Evolutionary conservation across 306 rosid species (phyloP).

Genomic region (Neltuma alba): DNA sequence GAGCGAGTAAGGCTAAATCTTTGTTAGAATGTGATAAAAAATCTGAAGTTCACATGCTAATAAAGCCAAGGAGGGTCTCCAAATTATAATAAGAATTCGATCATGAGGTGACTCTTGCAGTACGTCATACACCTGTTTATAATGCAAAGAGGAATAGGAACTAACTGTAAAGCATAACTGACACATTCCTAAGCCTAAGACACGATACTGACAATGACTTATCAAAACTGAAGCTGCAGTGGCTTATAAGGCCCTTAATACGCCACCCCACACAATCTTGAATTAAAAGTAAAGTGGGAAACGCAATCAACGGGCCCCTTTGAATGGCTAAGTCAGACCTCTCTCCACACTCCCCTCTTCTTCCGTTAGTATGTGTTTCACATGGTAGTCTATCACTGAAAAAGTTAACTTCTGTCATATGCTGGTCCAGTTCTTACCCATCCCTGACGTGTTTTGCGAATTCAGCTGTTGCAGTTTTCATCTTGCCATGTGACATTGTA

Average conservation of each 20-base stretch:
- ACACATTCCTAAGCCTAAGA: neutral
- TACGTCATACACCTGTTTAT: neutral
- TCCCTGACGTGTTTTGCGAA: slow-evolving; percentile 14
- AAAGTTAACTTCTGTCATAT: neutral
- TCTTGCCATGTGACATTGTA: slow-evolving; percentile 19
- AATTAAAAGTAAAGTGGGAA: neutral
- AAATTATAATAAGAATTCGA: neutral
- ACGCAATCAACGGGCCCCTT: neutral
- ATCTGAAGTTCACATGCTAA: neutral
- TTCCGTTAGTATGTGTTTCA: neutral
- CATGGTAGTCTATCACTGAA: neutral
- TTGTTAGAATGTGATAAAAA: neutral
- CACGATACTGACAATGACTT: neutral
- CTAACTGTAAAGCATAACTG: neutral
- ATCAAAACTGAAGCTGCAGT: neutral
- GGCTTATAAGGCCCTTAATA: neutral
- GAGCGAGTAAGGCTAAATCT: neutral
- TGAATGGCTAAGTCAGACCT: neutral
- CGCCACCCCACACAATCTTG: neutral
- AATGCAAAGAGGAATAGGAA: neutral
- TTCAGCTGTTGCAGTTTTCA: neutral
- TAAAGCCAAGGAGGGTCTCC: neutral
- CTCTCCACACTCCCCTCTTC: neutral
- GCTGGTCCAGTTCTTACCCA: neutral
- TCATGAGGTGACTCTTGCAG: neutral